Base-by-base conservation (phyloP, 2,329 filamentous ascomycete genomes). In the Phoma sp. region DNA sequence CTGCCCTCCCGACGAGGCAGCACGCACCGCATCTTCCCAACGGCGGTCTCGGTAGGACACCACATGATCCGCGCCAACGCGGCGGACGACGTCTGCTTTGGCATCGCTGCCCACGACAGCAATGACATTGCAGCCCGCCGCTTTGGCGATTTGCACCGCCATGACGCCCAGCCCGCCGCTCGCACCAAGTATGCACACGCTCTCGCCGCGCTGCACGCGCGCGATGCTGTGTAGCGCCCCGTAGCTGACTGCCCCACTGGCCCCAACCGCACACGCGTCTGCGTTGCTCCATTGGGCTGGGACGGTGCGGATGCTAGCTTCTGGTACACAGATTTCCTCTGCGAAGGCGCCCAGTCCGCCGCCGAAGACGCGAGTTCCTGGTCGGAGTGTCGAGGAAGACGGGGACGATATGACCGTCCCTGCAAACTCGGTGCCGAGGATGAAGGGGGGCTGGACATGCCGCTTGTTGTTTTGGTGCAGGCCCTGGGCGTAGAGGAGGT, bases 401-500 rank as follows among this genome's bases (percentile, higher is more conserved):
- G 79, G 76, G 0, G 77, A 66, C 2, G 70, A 70, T 30, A 79
- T 55, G 1, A 87, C 74, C 2, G 79, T 72, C n/a, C 84, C 84
- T 1, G 83, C 76, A 62, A 86, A 87, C 65, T 87, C 84, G n/a
- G 82, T 81, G 10, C 84, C 84, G 0, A 86, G 77, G 1, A 78
- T 79, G 70, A 87, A 87, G 0, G 84, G 84, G 1, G 83, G 84
- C 29, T 74, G 75, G 33, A 84, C 78, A 48, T 83, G 79, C n/a
- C 77, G 77, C 27, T 74, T 76, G 65, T 86, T 86, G 66, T 86
- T 87, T 62, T 87, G 84, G 62, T 87, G 84, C 58, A 80, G 79
- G 7, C 84, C 84, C 63, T 66, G 67, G 2, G 81, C 81, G 65
- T 86, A 86, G 41, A 87, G 78, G 7, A 84, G 79, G 62, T 87